Base-by-base conservation (phyloP, 176 grass and related monocot species). In the Eragrostis curvula region DNA sequence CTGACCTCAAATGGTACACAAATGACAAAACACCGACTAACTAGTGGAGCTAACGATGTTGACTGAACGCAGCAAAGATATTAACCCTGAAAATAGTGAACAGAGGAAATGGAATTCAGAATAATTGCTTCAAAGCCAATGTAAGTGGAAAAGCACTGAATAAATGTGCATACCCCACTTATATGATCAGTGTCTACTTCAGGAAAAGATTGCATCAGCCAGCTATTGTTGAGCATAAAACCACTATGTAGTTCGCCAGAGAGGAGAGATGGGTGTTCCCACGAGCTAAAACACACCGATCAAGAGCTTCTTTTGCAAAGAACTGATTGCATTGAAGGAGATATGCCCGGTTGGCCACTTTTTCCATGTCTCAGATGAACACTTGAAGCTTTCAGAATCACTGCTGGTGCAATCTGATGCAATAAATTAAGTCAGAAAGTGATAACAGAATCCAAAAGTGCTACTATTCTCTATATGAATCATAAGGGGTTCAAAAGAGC, bases 351-450 rank as follows among this genome's bases (percentile, higher is more conserved):
- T 44, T 81, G 84, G 79, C 27, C 71, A 81, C 81, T 85, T 87
- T 85, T 90, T 88, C 94, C 94, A 97, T 97, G 86, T 87, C 89
- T 97, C 80, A 4, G 78, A 70, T 59, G 71, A 84, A 86, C 61
- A 68, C 75, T 88, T 81, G 82, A 75, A 82, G 76, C 82, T 88
- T 78, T 43, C 12, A 56, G 79, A 56, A 82, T 89, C 68, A 89
- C 83, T 68, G 52, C 85, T 80, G 17, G 36, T 67, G 78, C 67
- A 93, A 85, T 79, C 94, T 93, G 84, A 53, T 74, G 75, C 17
- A 59, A n/a, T 29, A 60, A 6, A 62, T 56, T 65, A 61, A 71
- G 45, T 87, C 52, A 90, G 84, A 69, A 79, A 69, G 24, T 1
- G 63, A 41, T 80, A 25, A 28, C 6, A 62, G 14, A 62, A 20